These are phyloP conservation scores for Psidium friedrichsthalianum DNA, from an alignment of 345 rosid genomes.

Conservation along the genomic window DNA sequence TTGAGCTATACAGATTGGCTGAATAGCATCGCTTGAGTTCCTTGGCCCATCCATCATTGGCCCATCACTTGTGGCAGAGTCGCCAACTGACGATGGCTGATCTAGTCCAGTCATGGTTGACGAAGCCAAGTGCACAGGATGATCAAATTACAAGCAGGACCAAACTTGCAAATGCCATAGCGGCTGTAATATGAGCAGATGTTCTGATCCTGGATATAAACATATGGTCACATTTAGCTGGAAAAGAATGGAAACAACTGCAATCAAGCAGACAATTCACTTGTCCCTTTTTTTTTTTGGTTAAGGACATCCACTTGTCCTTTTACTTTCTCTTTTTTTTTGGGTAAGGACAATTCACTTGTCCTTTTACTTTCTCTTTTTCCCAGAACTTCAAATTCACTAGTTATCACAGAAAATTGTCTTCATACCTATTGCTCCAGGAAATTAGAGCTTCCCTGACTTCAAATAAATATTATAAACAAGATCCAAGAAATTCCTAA, in stretches of 20 bases:
- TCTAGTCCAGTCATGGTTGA: constrained; percentile 13
- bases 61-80: constrained; percentile 14
- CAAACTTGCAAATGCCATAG: constrained; percentile 91
- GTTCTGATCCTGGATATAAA: constrained; percentile 50
- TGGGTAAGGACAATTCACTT: background rate
- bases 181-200: constrained; percentile 77
- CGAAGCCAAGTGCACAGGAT: constrained; percentile 30
- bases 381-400: background rate
- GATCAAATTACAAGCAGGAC: constrained; percentile 88
- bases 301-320: too few species aligned
- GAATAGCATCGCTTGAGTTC: constrained; percentile 13
- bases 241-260: background rate
- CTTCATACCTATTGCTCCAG: background rate
- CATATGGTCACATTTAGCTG: background rate
- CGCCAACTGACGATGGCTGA: constrained; percentile 5
- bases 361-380: background rate
- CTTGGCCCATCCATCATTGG: constrained; percentile 9
- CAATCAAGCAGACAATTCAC: background rate
- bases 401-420: background rate
- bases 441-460: background rate
- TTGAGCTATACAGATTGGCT: constrained; percentile 19
- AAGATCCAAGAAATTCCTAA: background rate
- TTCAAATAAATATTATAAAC: background rate
- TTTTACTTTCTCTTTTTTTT: background rate
- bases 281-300: too few species aligned